Evolutionary conservation across 768 basidiomycete genomes (phyloP), one percentile per base, ranked within the genome.

Genomic region (Lentinula raphanica): DNA sequence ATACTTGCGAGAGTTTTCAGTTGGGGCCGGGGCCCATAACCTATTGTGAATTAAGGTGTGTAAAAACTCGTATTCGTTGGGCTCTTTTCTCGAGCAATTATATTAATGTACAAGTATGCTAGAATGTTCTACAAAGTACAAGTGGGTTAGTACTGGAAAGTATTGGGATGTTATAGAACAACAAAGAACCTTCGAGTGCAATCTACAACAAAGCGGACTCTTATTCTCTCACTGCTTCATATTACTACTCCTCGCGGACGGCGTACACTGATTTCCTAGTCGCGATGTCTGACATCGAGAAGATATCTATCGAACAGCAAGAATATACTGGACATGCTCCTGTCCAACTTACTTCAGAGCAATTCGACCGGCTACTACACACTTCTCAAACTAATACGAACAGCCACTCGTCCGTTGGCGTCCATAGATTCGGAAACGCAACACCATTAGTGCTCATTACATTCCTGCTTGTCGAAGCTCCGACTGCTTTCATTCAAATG

Each of bases 291-390:
- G n/a, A n/a, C n/a, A n/a, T n/a, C n/a, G n/a, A n/a, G n/a, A n/a
- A n/a, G n/a, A n/a, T n/a, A n/a, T 54, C 57, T n/a, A 17, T 59
- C 3, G 58, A 60, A 9, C 21, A 44, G 15, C 46, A 36, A 21
- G 59, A 59, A 38, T 27, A 17, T 35, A 8, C 58, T 2, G 21
- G 42, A 25, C 42, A 6, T 7, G 8, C 42, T 44, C 42, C 21
- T 6, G 8, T 60, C 23, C 63, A 59, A 3, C 46, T 59, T 21
- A 57, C 49, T 36, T n/a, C 57, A 3, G 61, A 59, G n/a, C 61
- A 64, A 39, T 61, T 59, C 42, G 63, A 64, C n/a, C 58, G 60
- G 6, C 56, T 64, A 23, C 59, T 63, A 54, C 58, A 62, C 53
- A 58, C 58, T 27, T 61, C 63, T 13, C 56, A 49, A 4, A 57